Evolutionary conservation across 2,329 filamentous ascomycete species (phyloP).

Genomic region (Trichoderma endophyticum): DNA sequence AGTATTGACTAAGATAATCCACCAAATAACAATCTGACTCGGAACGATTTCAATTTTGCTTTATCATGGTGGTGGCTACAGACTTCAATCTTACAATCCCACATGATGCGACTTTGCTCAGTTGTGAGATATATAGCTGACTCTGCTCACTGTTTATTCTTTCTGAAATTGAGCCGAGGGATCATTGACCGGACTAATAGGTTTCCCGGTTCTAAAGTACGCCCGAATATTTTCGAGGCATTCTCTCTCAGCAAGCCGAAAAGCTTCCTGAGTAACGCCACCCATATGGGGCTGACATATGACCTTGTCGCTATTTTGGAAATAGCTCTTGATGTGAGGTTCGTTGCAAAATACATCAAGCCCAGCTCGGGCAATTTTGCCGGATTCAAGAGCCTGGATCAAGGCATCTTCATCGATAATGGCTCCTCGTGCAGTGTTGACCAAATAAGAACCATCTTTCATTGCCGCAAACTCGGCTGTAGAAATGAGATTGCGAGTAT

Average conservation of each 20-base stretch:
- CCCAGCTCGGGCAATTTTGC: not conserved
- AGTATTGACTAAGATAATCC: not conserved
- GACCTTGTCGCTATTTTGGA: not conserved
- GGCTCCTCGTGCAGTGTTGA: not conserved
- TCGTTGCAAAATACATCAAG: not conserved
- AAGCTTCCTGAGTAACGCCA: not conserved
- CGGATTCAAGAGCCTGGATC: not conserved
- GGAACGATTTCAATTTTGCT: not conserved
- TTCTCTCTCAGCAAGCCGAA: not conserved
- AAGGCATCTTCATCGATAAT: not conserved
- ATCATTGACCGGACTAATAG: not conserved
- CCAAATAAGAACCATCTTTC: not conserved
- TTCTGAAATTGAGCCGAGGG: not conserved
- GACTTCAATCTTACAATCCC: not conserved
- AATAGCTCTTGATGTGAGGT: not conserved
- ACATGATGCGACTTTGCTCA: not conserved
- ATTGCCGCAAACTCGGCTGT: not conserved
- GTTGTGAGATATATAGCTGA: not conserved
- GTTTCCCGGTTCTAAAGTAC: not conserved
- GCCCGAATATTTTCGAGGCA: not conserved
- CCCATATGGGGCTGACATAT: not conserved
- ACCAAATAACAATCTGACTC: not conserved
- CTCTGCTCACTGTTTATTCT: not conserved
- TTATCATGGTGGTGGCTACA: not conserved
- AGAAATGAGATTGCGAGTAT: not conserved